Conservation (phyloP, 495 filamentous ascomycete species). For the Lindgomyces ingoldianus region DNA sequence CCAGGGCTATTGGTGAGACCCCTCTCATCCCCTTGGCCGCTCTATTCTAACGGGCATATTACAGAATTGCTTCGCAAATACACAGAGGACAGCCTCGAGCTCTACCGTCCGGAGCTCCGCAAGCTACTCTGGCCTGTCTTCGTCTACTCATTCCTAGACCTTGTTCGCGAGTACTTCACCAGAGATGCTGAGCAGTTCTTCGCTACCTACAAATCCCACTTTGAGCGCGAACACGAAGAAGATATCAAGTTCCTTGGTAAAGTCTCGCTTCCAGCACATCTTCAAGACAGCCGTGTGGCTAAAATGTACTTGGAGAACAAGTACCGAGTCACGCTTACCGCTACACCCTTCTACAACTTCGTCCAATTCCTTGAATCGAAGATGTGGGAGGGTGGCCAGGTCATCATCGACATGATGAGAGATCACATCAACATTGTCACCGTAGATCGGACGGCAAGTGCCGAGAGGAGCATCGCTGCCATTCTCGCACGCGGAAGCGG, state of each 20-base stretch:
- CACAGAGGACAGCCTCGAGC: slow-evolving; percentile 85
- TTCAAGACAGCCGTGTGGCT: slow-evolving; percentile 66
- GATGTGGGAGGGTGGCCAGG: slow-evolving; percentile 70
- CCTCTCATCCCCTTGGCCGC: background rate
- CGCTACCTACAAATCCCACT: slow-evolving; percentile 62
- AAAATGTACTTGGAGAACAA: slow-evolving; percentile 80
- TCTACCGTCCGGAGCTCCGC: slow-evolving; percentile 93
- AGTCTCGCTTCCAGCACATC: slow-evolving; percentile 74
- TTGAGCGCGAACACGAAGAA: slow-evolving; percentile 72
- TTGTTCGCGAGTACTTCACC: slow-evolving; percentile 70
- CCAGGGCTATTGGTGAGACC: slow-evolving; percentile 64
- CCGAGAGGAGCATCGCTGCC: slow-evolving; percentile 77
- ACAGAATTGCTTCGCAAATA: slow-evolving; percentile 69
- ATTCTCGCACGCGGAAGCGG: slow-evolving; percentile 63
- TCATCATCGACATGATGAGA: slow-evolving; percentile 74
- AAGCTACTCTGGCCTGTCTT: slow-evolving; percentile 90
- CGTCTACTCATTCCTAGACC: slow-evolving; percentile 84
- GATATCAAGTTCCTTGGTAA: slow-evolving; percentile 69
- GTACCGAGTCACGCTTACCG: slow-evolving; percentile 84
- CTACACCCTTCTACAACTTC: slow-evolving; percentile 72
- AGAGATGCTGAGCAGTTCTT: slow-evolving; percentile 74
- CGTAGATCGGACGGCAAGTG: slow-evolving; percentile 68
- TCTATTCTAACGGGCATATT: slow-evolving; percentile 18
- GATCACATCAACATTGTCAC: slow-evolving; percentile 71
- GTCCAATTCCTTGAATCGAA: slow-evolving; percentile 87